phyloP scores from a whole-genome alignment of 257 asterid genomes.

The Solanum dulcamara region DNA sequence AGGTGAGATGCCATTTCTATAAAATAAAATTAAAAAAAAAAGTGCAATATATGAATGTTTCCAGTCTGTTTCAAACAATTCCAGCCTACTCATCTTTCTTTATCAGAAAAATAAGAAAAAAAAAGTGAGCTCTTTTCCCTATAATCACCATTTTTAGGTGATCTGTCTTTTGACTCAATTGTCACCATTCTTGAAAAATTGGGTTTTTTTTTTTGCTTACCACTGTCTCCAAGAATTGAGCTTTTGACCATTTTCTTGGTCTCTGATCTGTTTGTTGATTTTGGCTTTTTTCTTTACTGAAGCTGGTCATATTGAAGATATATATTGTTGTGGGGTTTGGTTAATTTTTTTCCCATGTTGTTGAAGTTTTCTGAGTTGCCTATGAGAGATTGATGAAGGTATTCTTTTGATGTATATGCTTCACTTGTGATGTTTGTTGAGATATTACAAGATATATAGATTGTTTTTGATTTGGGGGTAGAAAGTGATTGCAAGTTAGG shows the following conservation, averaged over 20 bases:
- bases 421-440: conserved; percentile 1
- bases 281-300: neutral
- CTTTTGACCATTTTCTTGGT: conserved; percentile 2
- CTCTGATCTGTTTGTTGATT: conserved; percentile 37
- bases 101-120: neutral
- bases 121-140: neutral
- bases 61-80: conserved; percentile 42
- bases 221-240: neutral
- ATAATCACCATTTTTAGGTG: neutral
- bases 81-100: conserved; percentile 22
- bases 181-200: conserved; percentile 1
- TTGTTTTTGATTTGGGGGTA: neutral
- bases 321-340: conserved; percentile 5
- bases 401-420: conserved; percentile 4
- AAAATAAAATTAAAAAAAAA: too few relatives aligned
- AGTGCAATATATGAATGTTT: conserved; percentile 12
- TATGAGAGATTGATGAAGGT: conserved; percentile 20
- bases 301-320: neutral
- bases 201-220: neutral
- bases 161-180: neutral
- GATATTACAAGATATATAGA: neutral
- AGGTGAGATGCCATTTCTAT: conserved; percentile 10
- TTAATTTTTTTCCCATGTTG: neutral
- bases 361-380: neutral
- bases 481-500: neutral